Evolutionary conservation across 352 stramenopile genomes (phyloP), one percentile per base, ranked within the genome.

Genomic region (Saprolegnia parasitica): DNA sequence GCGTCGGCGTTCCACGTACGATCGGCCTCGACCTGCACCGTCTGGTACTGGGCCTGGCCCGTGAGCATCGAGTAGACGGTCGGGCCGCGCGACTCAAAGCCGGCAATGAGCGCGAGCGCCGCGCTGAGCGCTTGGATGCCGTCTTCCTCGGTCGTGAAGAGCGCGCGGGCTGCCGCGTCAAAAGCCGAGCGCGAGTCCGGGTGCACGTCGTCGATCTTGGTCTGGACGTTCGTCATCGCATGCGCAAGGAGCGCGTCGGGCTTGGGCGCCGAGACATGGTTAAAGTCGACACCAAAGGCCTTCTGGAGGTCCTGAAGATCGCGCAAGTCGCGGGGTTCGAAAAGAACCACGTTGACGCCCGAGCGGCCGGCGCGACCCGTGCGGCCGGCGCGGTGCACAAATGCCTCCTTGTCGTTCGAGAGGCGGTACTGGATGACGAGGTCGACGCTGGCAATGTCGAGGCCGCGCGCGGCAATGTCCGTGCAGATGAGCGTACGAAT

Each of bases 401-500:
- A 98, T 62, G 87, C 97, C 72, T 98, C 94, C 72, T 95, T 93
- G 77, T 98, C 91, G 73, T 84, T 90, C 6, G 93, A 93, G 58
- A 97, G 84, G 54, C 94, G 84, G 77, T 97, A 98, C 76, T 98
- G 93, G 35, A 98, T 87, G 46, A 97, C 90, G n/a, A 96, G 79
- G 52, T 96, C 88, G 8, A 97, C 88, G 62, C 90, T 91, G 45
- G 83, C 86, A 64, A 97, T 95, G 55, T 97, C 89, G 9, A 97
- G 81, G 20, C 90, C 90, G 72, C 90, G 84, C 3, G 89, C 89
- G 21, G 89, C 89, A 77, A 97, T 93, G 60, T 97, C 90, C 35
- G 90, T 97, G 71, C 88, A 95, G 55, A 96, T 86, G 3, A 97
- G 74, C 9, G 97, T 97, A 76, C 96, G 92, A 64, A 99, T 96